phyloP scores from a whole-genome alignment of 306 rosid genomes.

The barrel medic (Medicago truncatula) region DNA sequence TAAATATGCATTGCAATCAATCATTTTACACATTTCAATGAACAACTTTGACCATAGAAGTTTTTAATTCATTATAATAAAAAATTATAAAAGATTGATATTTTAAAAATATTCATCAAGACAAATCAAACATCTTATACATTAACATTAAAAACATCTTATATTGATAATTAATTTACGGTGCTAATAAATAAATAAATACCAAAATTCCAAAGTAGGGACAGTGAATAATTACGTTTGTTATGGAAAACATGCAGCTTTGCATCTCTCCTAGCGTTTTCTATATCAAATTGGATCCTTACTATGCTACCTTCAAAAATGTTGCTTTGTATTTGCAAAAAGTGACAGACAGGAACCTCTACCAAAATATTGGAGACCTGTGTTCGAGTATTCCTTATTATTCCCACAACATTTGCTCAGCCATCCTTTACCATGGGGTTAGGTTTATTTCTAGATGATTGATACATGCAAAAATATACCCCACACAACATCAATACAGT shows the following conservation, averaged over 20 bases:
- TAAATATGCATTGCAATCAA: no score
- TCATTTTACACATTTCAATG: no score
- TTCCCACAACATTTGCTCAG: conserved; percentile 1
- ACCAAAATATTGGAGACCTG: conserved; percentile 1
- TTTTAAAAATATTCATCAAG: no score
- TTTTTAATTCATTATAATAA: no score
- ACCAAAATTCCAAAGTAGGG: conserved; percentile 9
- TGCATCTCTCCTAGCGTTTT: conserved; percentile 17
- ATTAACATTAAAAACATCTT: no score
- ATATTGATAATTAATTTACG: background rate
- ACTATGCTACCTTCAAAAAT: conserved; percentile 15
- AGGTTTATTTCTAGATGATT: background rate
- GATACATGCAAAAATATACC: background rate
- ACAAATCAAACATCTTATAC: no score
- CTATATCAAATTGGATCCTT: background rate
- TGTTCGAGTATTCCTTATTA: background rate
- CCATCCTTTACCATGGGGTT: conserved; percentile 13
- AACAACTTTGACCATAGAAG: no score
- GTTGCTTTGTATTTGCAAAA: conserved; percentile 24
- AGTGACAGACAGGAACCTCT: conserved; percentile 6
- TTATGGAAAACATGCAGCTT: conserved; percentile 18
- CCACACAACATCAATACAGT: no score
- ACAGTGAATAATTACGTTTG: conserved; percentile 24
- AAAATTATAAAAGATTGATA: no score
- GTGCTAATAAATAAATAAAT: background rate